A percentile compares a stretch with the other conserved stretches of the same genome.
Evolutionary conservation across 176 grass and related monocot genomes (phyloP).

Genomic region (Rhynchospora breviuscula): DNA sequence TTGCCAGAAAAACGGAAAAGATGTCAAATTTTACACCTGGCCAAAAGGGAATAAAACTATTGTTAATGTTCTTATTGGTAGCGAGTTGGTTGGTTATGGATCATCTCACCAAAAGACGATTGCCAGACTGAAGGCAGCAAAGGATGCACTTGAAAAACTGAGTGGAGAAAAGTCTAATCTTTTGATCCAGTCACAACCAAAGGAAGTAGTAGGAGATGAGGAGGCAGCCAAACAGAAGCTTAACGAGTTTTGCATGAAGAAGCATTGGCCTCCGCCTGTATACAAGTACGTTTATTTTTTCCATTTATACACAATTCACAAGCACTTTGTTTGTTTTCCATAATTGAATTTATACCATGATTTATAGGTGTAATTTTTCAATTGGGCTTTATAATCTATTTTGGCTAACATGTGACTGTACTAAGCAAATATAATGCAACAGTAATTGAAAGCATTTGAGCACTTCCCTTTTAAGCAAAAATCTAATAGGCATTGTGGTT

Average conservation of each 20-base stretch:
- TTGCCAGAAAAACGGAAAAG: conserved; percentile 65
- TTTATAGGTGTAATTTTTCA: neutral
- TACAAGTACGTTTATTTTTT: conserved; percentile 58
- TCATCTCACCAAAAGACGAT: conserved; percentile 66
- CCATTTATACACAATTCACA: neutral
- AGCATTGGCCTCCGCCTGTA: conserved; percentile 47
- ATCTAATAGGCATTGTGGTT: neutral
- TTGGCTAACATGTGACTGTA: neutral
- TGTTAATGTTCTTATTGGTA: conserved; percentile 53
- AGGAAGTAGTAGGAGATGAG: conserved; percentile 40
- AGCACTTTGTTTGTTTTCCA: neutral
- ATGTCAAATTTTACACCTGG: conserved; percentile 44
- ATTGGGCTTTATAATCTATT: neutral
- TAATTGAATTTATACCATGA: neutral
- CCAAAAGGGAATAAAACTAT: conserved; percentile 39
- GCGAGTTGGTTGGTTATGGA: conserved; percentile 48
- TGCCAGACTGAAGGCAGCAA: conserved; percentile 70
- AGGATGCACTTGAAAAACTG: conserved; percentile 63
- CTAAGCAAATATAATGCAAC: neutral
- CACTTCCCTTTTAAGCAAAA: neutral
- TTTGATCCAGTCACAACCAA: neutral
- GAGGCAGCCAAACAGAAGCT: conserved; percentile 68
- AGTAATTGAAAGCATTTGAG: neutral
- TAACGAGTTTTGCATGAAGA: conserved; percentile 47
- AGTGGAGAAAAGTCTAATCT: conserved; percentile 16